Base-by-base conservation (phyloP, 2,329 filamentous ascomycete species). In the Penicillium rolfsii region DNA sequence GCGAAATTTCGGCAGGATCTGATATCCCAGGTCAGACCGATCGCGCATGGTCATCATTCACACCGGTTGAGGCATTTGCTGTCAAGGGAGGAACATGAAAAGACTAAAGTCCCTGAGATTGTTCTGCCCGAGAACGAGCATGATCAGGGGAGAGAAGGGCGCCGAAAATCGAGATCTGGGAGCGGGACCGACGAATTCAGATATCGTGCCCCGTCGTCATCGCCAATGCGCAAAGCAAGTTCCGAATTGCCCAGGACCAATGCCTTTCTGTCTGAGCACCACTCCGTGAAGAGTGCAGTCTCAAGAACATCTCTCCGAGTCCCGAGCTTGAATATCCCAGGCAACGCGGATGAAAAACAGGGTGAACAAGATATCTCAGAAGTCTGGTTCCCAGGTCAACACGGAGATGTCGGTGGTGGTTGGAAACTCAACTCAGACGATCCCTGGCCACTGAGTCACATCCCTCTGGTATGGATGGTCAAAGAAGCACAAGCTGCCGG, bases 351-450 rank as follows among this genome's bases (percentile, higher is more conserved):
- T 36, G 35, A 24, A 11, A 55, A 62, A 3, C 46, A 60, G 6
- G 43, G 59, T 5, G 36, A 55, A 22, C 65, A 91, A 70, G 89
- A 93, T 65, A 87, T 93, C 40, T 84, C 90, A 62, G 91, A 94
- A 69, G 85, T 93, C 2, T 79, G 75, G 69, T 94, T 94, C 67
- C 80, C 90, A 0, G 91, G 91, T 1, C 86, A 87, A 5, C 91
- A 94, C 62, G 89, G 84, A 1, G 90, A 93, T 63, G 85, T 93
- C 22, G 90, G 90, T 0, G 90, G 90, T 8, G 90, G 90, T 0
- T 92, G 89, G 89, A 82, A 84, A 41, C 74, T 84, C 0, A 73
- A 63, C 19, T 55, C 62, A 0, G 80, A 80, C 19, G 89, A 89
- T 67, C 69, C 74, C 26, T 76, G 75, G 55, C 81, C 86, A 8